Evolutionary conservation across 768 basidiomycete species (phyloP).

Genomic region (Podaxis sp.): DNA sequence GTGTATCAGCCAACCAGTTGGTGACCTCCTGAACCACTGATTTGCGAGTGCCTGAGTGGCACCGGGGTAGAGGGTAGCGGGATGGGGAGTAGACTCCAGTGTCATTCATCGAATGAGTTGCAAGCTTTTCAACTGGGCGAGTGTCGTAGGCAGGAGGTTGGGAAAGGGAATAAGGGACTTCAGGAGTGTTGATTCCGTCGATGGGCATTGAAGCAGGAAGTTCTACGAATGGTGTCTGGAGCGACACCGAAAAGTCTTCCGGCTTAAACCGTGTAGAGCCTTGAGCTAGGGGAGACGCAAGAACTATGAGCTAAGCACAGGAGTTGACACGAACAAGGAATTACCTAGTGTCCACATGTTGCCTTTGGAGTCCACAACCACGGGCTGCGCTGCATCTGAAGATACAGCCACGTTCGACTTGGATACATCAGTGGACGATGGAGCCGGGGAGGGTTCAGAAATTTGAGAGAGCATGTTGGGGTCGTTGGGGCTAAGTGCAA

Average conservation of each 20-base stretch:
- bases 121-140: too few species aligned
- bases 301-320: constrained; percentile 19
- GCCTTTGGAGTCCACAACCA: constrained; percentile 22
- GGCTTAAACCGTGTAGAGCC: too few species aligned
- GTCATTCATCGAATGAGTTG: too few species aligned
- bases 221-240: too few species aligned
- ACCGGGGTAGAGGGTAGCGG: not conserved
- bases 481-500: constrained; percentile 58
- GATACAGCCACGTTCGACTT: constrained; percentile 26
- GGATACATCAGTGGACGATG: constrained; percentile 29
- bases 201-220: too few species aligned
- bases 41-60: not conserved
- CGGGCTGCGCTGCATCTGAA: constrained; percentile 22
- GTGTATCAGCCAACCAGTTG: not conserved
- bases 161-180: too few species aligned
- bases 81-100: too few species aligned
- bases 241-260: too few species aligned
- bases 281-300: constrained; percentile 15
- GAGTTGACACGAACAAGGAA: constrained; percentile 7
- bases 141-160: too few species aligned
- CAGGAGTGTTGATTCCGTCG: too few species aligned
- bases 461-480: constrained; percentile 60
- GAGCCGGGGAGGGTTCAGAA: constrained; percentile 37
- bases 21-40: not conserved
- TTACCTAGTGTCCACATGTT: constrained; percentile 20